These are phyloP conservation scores for Solanum chmielewskii DNA, from an alignment of 257 asterid species.

Conservation along the genomic window DNA sequence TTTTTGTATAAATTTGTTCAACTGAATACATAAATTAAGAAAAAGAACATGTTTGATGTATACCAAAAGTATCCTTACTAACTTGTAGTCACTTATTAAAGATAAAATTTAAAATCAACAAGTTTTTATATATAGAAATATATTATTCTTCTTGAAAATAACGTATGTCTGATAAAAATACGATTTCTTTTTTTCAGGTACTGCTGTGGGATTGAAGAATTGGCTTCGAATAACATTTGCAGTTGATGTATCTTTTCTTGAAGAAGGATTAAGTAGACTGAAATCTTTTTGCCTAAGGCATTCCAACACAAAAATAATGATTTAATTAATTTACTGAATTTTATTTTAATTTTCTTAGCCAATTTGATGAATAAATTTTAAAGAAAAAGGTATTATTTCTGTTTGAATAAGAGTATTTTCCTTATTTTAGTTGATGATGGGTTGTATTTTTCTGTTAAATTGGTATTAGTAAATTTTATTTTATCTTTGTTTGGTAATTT, in stretches of 20 bases:
- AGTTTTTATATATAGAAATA: not conserved
- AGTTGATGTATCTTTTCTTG: constrained; percentile 31
- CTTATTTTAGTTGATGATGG: not conserved
- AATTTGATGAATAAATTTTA: not conserved
- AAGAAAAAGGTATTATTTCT: not conserved
- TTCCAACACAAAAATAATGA: constrained; percentile 4
- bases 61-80: not conserved
- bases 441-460: not conserved
- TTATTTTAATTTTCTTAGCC: not conserved
- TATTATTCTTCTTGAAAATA: not conserved
- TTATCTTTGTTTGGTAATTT: not conserved
- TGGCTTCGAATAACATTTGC: constrained; percentile 45
- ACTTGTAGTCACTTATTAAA: not conserved
- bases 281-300: constrained; percentile 49
- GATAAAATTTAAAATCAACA: not conserved
- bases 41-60: not conserved
- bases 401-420: not conserved
- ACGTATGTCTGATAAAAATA: not conserved
- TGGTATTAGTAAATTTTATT: not conserved
- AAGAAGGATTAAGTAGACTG: constrained; percentile 29
- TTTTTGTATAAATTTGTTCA: not conserved
- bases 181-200: constrained; percentile 21
- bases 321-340: not conserved
- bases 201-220: constrained; percentile 60
- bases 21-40: not conserved